Evolutionary conservation across 805 yeast genomes (phyloP), one percentile per base, ranked within the genome.

Genomic region (Candida glaebosa): DNA sequence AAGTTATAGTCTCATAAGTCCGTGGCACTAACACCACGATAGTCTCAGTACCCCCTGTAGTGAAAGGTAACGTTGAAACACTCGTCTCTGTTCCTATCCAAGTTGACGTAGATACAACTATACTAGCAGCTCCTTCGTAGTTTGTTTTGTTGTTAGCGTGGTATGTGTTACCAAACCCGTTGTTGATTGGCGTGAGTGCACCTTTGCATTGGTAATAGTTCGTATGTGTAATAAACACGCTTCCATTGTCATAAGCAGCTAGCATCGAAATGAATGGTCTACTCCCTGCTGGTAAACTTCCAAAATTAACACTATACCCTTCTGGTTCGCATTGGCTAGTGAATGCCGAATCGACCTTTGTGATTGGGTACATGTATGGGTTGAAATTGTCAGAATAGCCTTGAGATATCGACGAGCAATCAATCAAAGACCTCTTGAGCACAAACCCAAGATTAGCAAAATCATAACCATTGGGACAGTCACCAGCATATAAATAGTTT

Each of bases 271-370:
- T 45, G 40, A 48, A 57, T 5, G 60, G 57, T 15, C 61, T 45
- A 41, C 46, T 55, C 2, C 65, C 67, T 2, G 62, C 60, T 5
- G 65, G 64, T 18, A 61, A 31, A 39, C 52, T 54, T 3, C 25
- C 18, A 43, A 52, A 60, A 12, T 18, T 40, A 14, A 49, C 44
- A 3, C 36, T 38, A 19, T 34, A 44, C 2, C 39, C 37, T 5
- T 40, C 34, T 5, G 42, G 4, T 3, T 45, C 35, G 46, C 65
- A 61, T 1, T 47, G 14, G 9, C 41, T 43, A 4, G 56, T 45
- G 20, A 47, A 18, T 39, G 18, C 31, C 7, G 20, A 24, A 38
- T 14, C 22, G 10, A 41, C 43, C n/a, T n/a, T n/a, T 6, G 41
- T 37, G 24, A n/a, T n/a, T n/a, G 62, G 57, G 9, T 15, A 37